Evolutionary conservation across 768 basidiomycete genomes (phyloP), one percentile per base, ranked within the genome.

Genomic region (Hysterangium stoloniferum): DNA sequence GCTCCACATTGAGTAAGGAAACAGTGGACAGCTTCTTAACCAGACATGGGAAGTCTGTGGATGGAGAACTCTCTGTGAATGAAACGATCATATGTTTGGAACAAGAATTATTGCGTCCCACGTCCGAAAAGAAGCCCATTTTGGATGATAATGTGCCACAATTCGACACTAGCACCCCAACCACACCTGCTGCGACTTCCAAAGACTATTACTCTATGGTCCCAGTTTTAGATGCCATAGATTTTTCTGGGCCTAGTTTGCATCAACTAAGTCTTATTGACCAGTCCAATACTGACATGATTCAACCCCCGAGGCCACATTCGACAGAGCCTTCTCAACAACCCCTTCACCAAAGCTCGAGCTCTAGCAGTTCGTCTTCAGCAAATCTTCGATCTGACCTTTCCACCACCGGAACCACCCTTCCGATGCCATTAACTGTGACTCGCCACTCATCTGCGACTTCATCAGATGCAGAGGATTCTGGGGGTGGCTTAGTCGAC

Each of bases 81-180:
- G 82, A 99, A 65, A 76, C 79, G 0, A 80, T 95, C n/a, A 72
- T 75, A 52, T 92, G 85, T 60, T 75, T 99, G 12, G 96, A 99
- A 66, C 73, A 72, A 22, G 91, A 93, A 65, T 76, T 97, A 4
- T 77, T 79, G 43, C 75, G 86, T 35, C 84, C 87, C 0, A 67
- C 68, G 25, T 76, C 74, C 27, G 86, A 96, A 70, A 84, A 81
- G 69, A 79, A 80, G 56, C 68, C 76, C 17, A 61, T 91, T 19
- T 69, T 76, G n/a, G 66, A 64, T 1, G 78, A 78, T 5, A 74
- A 75, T 13, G 22, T 54, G 3, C 40, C 35, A 1, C 52, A 53
- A 3, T 51, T 56, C 1, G 40, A 52, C 2, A 44, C 45, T 2
- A 54, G 61, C 12, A 59, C 56, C 1, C 42, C 53, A 58, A 61